A percentile compares a stretch with the other conserved stretches of the same genome.
Evolutionary conservation across 345 rosid species (phyloP).

Genomic region (Firmiana major): DNA sequence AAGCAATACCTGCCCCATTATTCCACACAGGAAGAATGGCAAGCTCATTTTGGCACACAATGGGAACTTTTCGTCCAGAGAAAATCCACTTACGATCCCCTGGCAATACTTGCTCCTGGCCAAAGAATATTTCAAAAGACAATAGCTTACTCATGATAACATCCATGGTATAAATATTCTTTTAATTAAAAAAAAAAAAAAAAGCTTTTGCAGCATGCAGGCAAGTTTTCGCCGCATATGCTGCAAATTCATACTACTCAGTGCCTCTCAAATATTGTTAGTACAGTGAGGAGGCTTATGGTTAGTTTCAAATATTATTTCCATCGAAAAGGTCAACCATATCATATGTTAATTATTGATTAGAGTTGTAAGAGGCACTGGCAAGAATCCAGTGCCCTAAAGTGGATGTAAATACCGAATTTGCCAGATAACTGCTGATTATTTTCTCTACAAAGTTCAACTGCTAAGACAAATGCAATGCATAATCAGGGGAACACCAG

Average conservation of each 20-base stretch:
- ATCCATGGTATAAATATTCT: too few relatives aligned
- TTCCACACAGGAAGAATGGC: slow-evolving; percentile 73
- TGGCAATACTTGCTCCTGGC: slow-evolving; percentile 90
- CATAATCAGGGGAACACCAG: not conserved
- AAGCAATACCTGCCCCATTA: slow-evolving; percentile 92
- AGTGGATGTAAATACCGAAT: slow-evolving; percentile 19
- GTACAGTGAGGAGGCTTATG: slow-evolving; percentile 18
- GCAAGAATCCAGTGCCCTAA: slow-evolving; percentile 17
- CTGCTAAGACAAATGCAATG: not conserved
- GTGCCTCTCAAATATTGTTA: slow-evolving; percentile 25
- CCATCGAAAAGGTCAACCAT: not conserved
- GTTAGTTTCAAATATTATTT: slow-evolving; percentile 11
- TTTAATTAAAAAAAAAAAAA: too few relatives aligned
- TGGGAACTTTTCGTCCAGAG: slow-evolving; percentile 72
- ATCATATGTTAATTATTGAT: slow-evolving; percentile 14
- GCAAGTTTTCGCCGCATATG: slow-evolving; percentile 21
- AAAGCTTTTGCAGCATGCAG: slow-evolving; percentile 2
- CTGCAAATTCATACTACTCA: slow-evolving; percentile 26
- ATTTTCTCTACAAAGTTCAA: slow-evolving; percentile 8
- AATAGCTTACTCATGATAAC: slow-evolving; percentile 42
- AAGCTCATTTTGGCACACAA: slow-evolving; percentile 65
- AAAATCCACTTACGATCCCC: slow-evolving; percentile 73
- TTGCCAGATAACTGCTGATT: slow-evolving; percentile 7
- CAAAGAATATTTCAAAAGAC: slow-evolving; percentile 76
- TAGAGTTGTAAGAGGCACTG: slow-evolving; percentile 25